Conservation (phyloP, 2,329 filamentous ascomycete genomes). For the Nigrospora sphaerica region DNA sequence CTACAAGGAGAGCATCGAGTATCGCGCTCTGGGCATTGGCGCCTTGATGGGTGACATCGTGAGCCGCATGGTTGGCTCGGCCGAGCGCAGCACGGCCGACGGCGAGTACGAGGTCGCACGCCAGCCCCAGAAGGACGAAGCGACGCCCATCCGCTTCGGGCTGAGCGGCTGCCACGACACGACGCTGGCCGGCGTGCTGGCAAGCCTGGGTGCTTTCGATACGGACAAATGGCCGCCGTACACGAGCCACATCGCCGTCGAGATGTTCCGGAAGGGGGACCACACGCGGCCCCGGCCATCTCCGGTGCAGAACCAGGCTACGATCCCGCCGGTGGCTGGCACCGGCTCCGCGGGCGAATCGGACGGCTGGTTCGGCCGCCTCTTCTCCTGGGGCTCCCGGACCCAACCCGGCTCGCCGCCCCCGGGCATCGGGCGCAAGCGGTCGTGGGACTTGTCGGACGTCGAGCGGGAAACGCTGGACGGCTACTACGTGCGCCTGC, state of each 20-base stretch:
- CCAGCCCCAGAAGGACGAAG: conserved; percentile 12
- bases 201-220: conserved; percentile 73
- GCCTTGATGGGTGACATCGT: conserved; percentile 78
- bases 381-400: conserved; percentile 18
- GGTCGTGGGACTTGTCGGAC: conserved; percentile 45
- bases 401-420: conserved; percentile 23
- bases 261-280: conserved; percentile 64
- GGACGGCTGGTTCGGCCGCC: conserved; percentile 23
- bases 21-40: conserved; percentile 84
- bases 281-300: conserved; percentile 1
- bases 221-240: conserved; percentile 80
- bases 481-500: conserved; percentile 79
- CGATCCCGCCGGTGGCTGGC: too few relatives aligned
- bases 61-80: conserved; percentile 62
- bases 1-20: conserved; percentile 78
- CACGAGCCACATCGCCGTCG: conserved; percentile 84
- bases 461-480: conserved; percentile 54
- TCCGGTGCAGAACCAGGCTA: too few relatives aligned
- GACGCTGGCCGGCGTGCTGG: conserved; percentile 72
- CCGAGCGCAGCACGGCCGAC: conserved; percentile 49
- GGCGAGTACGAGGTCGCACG: conserved; percentile 40
- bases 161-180: conserved; percentile 90
- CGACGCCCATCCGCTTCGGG: conserved; percentile 58
- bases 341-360: not conserved
- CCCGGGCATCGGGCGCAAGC: conserved; percentile 53